Evolutionary conservation across 2,329 filamentous ascomycete species (phyloP), one percentile per base, ranked within the genome.

Genomic region (Diaporthe velutina): DNA sequence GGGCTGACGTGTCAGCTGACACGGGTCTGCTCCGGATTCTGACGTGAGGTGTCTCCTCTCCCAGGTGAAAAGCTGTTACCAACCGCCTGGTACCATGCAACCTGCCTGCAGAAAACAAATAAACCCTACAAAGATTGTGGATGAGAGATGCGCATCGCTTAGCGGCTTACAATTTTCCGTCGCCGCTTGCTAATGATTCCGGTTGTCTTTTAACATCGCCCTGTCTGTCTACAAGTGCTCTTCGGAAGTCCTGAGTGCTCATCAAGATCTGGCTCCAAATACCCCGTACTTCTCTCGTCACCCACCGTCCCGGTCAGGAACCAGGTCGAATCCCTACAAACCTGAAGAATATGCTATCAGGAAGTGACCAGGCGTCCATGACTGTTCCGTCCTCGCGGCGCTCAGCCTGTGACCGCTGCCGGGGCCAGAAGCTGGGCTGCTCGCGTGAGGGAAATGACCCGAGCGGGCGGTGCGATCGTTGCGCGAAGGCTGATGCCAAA

Each of bases 371-470:
- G 48, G 48, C n/a, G 48, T 28, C 48, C 48, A 52, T 13, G n/a
- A 28, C 48, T n/a, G 8, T n/a, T 25, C 48, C 71, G 5, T 75
- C 73, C 9, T 71, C 73, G 28, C 54, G 73, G n/a, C 73, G 73
- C 19, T 75, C 68, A 22, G 73, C 73, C 25, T 75, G 73, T 42
- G 73, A 75, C 48, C 73, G 73, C 25, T 75, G 73, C 58, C 68
- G 73, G 35, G 67, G 67, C 40, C 68, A 75, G 58, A 75, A 75
- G 68, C 68, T 75, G 22, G 45, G 73, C 25, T 75, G 73, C 45
- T 45, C 66, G 40, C 73, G 73, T 58, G 40, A 55, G 22, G 48
- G 48, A 52, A 52, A 52, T 5, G 42, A 71, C 48, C 30, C 67
- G 64, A 60, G 67, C 45, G 45, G 66, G 38, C 73, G 66, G 66